These are phyloP conservation scores for Suillus alpinus DNA, from an alignment of 768 basidiomycete species.

Conservation along the genomic window DNA sequence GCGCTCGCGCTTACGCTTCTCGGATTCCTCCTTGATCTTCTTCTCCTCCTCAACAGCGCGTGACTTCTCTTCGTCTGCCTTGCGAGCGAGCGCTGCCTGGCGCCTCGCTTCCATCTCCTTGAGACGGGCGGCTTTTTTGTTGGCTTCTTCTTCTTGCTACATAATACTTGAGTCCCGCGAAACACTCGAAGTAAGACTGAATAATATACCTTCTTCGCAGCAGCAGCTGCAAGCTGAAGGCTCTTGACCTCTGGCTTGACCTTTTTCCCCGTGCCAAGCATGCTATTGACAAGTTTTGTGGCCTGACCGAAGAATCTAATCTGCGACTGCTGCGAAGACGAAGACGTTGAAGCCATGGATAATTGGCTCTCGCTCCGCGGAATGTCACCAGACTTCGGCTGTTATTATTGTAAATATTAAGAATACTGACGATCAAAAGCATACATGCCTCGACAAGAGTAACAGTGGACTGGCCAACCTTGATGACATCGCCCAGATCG, in stretches of 20 bases:
- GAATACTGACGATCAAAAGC: conserved; percentile 5
- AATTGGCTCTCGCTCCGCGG: conserved; percentile 51
- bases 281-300: conserved; percentile 62
- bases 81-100: conserved; percentile 66
- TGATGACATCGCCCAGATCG: conserved; percentile 40
- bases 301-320: conserved; percentile 69
- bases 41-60: conserved; percentile 65
- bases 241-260: conserved; percentile 76
- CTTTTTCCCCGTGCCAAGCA: conserved; percentile 70
- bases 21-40: conserved; percentile 69
- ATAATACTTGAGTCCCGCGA: conserved; percentile 7
- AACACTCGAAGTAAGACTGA: conserved; percentile 1
- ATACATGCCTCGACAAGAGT: conserved; percentile 43
- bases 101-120: conserved; percentile 84
- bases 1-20: conserved; percentile 78
- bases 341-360: conserved; percentile 47
- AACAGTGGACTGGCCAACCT: conserved; percentile 36
- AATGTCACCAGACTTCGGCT: conserved; percentile 15
- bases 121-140: conserved; percentile 69
- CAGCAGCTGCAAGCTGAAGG: conserved; percentile 75
- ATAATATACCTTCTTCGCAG: conserved; percentile 79
- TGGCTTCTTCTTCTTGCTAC: conserved; percentile 88
- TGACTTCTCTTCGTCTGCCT: conserved; percentile 74
- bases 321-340: conserved; percentile 38
- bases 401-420: conserved; percentile 4